phyloP scores from a whole-genome alignment of 257 asterid species.

The Plantago elongata region DNA sequence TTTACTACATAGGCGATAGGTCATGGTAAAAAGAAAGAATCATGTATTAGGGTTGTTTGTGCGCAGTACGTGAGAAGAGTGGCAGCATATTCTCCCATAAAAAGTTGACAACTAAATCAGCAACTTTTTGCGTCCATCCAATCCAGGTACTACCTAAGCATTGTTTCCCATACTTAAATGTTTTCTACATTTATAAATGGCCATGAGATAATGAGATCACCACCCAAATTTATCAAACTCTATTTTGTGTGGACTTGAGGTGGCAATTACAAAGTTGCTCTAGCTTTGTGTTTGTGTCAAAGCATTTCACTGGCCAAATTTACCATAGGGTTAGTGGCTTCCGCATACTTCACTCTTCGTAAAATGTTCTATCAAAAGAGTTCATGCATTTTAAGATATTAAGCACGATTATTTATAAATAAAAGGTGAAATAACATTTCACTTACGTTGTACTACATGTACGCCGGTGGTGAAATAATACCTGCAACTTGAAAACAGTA shows the following conservation, averaged over 20 bases:
- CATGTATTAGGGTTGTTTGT: conserved; percentile 11
- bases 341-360: too few species aligned
- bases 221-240: neutral
- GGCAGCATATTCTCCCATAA: conserved; percentile 27
- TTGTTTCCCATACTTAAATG: conserved; percentile 15
- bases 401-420: too few species aligned
- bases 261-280: conserved; percentile 3
- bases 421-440: too few species aligned
- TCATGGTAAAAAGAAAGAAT: neutral
- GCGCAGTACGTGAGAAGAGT: conserved; percentile 15
- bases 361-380: too few species aligned
- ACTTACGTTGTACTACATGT: too few species aligned
- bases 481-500: too few species aligned
- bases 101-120: conserved; percentile 12
- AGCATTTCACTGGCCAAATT: too few species aligned
- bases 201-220: too few species aligned
- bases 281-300: neutral
- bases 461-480: too few species aligned
- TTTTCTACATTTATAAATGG: neutral
- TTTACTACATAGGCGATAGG: too few species aligned
- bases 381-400: too few species aligned
- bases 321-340: too few species aligned
- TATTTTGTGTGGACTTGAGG: neutral
- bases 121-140: neutral
- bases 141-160: conserved; percentile 6